Base-by-base conservation (phyloP, 345 rosid genomes). In the Cardiospermum halicacabum region DNA sequence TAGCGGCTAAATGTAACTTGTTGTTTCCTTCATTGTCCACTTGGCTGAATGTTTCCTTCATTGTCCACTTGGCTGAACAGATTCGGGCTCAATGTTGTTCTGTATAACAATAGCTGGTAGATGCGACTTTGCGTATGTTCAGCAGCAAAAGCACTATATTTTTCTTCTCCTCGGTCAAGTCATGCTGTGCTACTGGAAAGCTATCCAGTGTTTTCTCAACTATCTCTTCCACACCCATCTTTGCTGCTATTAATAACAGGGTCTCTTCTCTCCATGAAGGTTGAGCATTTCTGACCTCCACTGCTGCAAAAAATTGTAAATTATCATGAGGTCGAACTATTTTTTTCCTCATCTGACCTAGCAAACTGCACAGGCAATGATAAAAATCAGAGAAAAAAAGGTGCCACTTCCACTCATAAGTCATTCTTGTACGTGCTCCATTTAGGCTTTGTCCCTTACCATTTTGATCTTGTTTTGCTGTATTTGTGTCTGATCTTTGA, bases 1-100 rank as follows among this genome's bases (percentile, higher is more conserved):
- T 62, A 7, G 72, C 78, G 13, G 72, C 72, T 11, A 70, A 58
- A 18, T 75, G 75, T 37, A 67, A 58, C 19, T 65, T 72, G 16
- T 56, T 61, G 60, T 75, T 75, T 12, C 71, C 72, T 2, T 70
- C 11, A 0, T 50, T 61, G 24, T 75, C 72, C 15, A 66, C 24
- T 34, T 65, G 68, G 4, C 53, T 19, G 15, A 66, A 62, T 43
- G 42, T 74, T 34, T 11, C 71, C 71, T 10, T 66, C 0, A 0
- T 40, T 60, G 39, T 74, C 72, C 1, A 64, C n/a, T 15, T 64
- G 68, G 3, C 61, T 5, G 5, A 69, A 56, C 15, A 28, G 40
- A 10, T 36, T 69, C 16, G 56, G 36, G 62, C 32, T 21, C 31
- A n/a, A 18, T 4, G 7, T 2, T 27, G 16, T 22, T 32, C 27